Evolutionary conservation across 75 land plant species (phyloP).

Genomic region (Selaginella moellendorffii): DNA sequence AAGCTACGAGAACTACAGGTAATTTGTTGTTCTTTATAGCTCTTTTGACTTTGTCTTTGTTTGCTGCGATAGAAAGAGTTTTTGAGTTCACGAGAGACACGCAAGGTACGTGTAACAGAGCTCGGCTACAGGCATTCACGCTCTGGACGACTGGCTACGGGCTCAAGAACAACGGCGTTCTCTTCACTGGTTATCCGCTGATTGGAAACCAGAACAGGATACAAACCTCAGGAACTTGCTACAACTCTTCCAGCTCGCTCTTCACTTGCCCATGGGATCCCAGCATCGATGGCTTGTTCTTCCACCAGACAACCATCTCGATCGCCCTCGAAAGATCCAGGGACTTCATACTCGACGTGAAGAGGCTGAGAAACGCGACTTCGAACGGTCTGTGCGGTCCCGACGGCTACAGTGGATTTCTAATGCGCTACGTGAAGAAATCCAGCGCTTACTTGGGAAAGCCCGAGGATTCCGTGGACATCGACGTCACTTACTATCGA

Average conservation of each 20-base stretch:
- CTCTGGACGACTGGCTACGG: not conserved
- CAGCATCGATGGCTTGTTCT: slow-evolving; percentile 14
- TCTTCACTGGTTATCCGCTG: not conserved
- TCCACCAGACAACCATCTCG: slow-evolving; percentile 12
- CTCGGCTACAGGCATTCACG: not conserved
- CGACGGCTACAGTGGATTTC: not conserved
- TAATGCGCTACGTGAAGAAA: not conserved
- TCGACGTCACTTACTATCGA: not conserved
- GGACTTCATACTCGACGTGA: slow-evolving; percentile 12
- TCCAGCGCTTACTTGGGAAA: not conserved
- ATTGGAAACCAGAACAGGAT: not conserved
- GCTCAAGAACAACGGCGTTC: not conserved
- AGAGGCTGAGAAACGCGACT: not conserved
- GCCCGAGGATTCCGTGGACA: not conserved
- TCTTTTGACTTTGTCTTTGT: not conserved
- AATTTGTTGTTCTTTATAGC: not conserved
- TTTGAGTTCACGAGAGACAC: not conserved
- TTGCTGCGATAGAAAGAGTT: not conserved
- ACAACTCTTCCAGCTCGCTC: no score
- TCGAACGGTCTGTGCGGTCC: not conserved
- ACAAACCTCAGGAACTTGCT: not conserved
- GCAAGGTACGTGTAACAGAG: not conserved
- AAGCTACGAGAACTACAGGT: not conserved
- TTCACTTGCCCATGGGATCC: slow-evolving; percentile 23
- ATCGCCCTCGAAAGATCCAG: not conserved